A percentile compares a stretch with the other conserved stretches of the same genome.
Evolutionary conservation across 371 early-diverging fungal genomes (phyloP).

Genomic region (Saksenaea vasiformis): DNA sequence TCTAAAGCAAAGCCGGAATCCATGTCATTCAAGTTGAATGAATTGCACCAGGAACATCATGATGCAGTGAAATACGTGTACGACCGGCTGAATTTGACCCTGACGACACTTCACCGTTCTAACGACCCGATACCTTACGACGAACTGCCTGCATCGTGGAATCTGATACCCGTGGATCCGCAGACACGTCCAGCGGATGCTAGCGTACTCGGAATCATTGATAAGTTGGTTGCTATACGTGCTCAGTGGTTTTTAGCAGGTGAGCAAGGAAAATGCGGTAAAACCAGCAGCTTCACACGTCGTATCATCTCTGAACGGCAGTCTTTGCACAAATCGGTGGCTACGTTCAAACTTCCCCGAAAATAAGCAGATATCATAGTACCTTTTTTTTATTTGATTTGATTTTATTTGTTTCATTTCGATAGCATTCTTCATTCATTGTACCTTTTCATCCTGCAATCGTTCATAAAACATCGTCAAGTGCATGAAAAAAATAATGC

Average conservation of each 20-base stretch:
- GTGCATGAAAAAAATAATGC: background rate
- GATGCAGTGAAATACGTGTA: constrained; percentile 40
- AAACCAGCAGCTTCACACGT: constrained; percentile 42
- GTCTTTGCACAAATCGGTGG: constrained; percentile 10
- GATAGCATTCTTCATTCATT: background rate
- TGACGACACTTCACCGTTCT: constrained; percentile 24
- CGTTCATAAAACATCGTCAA: background rate
- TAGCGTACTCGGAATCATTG: constrained; percentile 45
- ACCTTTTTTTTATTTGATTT: background rate
- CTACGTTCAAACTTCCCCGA: constrained; percentile 9
- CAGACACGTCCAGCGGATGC: constrained; percentile 25
- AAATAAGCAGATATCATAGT: background rate
- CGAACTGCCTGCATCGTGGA: constrained; percentile 71
- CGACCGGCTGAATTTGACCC: constrained; percentile 30
- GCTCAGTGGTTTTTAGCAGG: constrained; percentile 54
- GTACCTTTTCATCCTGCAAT: background rate
- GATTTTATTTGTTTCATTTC: too few relatives aligned
- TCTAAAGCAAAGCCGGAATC: constrained; percentile 42
- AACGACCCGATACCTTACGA: constrained; percentile 66
- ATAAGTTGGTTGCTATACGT: constrained; percentile 50
- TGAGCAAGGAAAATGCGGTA: constrained; percentile 39
- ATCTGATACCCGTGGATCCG: constrained; percentile 30
- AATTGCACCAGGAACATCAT: constrained; percentile 40
- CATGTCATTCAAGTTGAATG: constrained; percentile 32
- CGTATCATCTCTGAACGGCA: constrained; percentile 27